A percentile compares a stretch with the other conserved stretches of the same genome.
These are phyloP conservation scores for Coriolopsis trogii DNA, from an alignment of 1,284 basidiomycete species.

Conservation along the genomic window DNA sequence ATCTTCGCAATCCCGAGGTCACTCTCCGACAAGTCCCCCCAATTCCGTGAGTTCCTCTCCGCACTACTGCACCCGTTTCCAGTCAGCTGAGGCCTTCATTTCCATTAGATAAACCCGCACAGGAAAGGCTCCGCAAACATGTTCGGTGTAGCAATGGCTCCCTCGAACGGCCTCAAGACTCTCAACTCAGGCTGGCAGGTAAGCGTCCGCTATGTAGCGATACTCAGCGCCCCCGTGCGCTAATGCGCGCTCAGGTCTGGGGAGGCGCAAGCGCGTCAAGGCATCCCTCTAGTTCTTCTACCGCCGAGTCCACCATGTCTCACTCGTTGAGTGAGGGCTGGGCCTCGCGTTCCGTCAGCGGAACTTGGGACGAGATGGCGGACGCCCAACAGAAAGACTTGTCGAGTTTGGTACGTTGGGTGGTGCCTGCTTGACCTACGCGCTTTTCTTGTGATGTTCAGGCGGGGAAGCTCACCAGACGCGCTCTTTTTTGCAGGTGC, in stretches of 20 bases:
- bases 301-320: constrained; percentile 49
- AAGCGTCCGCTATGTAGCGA: constrained; percentile 31
- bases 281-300: constrained; percentile 66
- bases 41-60: constrained; percentile 47
- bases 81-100: constrained; percentile 4
- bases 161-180: constrained; percentile 50
- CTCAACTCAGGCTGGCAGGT: constrained; percentile 75
- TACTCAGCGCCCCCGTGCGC: constrained; percentile 1
- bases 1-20: constrained; percentile 61
- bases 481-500: constrained; percentile 39
- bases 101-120: constrained; percentile 42
- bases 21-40: constrained; percentile 61
- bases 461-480: constrained; percentile 35
- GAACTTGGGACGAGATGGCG: constrained; percentile 63
- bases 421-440: not conserved
- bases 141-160: constrained; percentile 56
- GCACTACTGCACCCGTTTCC: not conserved
- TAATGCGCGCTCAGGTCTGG: constrained; percentile 54
- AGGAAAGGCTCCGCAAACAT: constrained; percentile 51
- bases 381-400: constrained; percentile 53
- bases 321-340: constrained; percentile 56
- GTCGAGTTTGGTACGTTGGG: constrained; percentile 42
- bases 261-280: constrained; percentile 53
- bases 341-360: constrained; percentile 54
- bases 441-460: not conserved